These are phyloP conservation scores for Prunus kanzakura DNA, from an alignment of 306 rosid genomes.

Conservation along the genomic window DNA sequence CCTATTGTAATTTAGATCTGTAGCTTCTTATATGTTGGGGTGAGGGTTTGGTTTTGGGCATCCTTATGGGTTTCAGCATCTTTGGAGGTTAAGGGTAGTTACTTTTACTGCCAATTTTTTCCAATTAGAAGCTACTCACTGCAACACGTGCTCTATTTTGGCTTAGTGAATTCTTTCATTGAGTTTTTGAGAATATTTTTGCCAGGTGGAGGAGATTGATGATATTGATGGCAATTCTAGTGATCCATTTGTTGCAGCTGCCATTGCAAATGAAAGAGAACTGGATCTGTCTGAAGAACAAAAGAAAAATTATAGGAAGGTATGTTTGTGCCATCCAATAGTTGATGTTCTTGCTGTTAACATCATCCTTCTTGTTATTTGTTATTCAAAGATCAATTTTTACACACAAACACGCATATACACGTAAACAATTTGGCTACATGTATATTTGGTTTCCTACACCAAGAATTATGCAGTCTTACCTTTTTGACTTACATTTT, in stretches of 20 bases:
- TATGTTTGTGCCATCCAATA: conserved; percentile 20
- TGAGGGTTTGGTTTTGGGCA: too few species aligned
- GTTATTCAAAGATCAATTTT: neutral
- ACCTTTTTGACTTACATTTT: neutral
- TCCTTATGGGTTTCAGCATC: too few species aligned
- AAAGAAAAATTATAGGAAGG: conserved; percentile 73
- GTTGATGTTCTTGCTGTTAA: conserved; percentile 1
- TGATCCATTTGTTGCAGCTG: conserved; percentile 97
- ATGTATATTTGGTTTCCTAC: neutral
- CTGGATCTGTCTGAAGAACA: conserved; percentile 81
- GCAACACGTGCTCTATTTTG: neutral
- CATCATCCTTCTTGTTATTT: neutral
- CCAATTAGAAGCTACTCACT: neutral
- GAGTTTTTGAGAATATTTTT: conserved; percentile 14
- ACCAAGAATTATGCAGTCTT: neutral
- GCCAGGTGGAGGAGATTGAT: conserved; percentile 96
- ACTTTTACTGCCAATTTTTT: too few species aligned
- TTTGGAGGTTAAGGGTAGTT: too few species aligned
- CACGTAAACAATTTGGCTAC: neutral
- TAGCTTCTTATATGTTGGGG: too few species aligned
- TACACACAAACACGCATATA: neutral
- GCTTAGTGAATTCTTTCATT: neutral
- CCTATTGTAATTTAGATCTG: too few species aligned
- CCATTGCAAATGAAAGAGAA: conserved; percentile 80
- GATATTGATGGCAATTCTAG: conserved; percentile 69